A percentile compares a stretch with the other conserved stretches of the same genome.
phyloP scores from a whole-genome alignment of 2,329 filamentous ascomycete species.

The Thermothelomyces thermophilus region DNA sequence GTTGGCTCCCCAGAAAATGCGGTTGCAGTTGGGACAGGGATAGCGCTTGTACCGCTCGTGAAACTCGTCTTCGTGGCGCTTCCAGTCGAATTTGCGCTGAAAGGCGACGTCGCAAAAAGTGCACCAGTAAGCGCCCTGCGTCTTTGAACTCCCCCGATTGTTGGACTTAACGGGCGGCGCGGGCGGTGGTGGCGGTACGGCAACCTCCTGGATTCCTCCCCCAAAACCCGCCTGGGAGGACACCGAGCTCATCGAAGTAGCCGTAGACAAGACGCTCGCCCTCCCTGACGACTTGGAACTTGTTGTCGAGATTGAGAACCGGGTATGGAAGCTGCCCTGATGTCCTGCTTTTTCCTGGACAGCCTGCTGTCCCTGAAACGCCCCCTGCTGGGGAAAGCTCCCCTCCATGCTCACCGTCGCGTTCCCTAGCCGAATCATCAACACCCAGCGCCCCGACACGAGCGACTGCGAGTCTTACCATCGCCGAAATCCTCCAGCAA shows the following conservation, averaged over 20 bases:
- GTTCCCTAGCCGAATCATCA: neutral
- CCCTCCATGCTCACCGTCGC: constrained; percentile 7
- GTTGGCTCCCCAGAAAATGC: constrained; percentile 61
- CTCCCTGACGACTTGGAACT: constrained; percentile 45
- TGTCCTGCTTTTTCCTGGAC: constrained; percentile 13
- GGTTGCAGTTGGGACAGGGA: constrained; percentile 61
- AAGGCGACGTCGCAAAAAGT: constrained; percentile 58
- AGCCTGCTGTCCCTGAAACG: constrained; percentile 10
- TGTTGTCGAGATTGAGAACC: constrained; percentile 36
- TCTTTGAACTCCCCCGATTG: constrained; percentile 31
- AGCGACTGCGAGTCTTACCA: constrained; percentile 4
- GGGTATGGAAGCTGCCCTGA: constrained; percentile 13
- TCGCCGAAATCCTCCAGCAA: constrained; percentile 29
- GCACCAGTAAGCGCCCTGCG: constrained; percentile 48
- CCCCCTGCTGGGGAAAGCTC: constrained; percentile 11
- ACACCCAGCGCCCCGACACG: neutral
- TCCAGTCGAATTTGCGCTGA: constrained; percentile 64
- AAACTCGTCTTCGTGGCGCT: constrained; percentile 62
- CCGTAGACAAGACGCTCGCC: constrained; percentile 39
- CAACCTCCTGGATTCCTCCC: constrained; percentile 16
- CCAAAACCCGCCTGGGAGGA: constrained; percentile 25
- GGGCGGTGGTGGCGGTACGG: constrained; percentile 24
- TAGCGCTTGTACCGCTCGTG: constrained; percentile 63
- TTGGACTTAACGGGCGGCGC: constrained; percentile 34
- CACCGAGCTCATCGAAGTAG: constrained; percentile 28